A percentile compares a stretch with the other conserved stretches of the same genome.
Conservation (phyloP, 495 filamentous ascomycete species). For the Neurospora sp. region DNA sequence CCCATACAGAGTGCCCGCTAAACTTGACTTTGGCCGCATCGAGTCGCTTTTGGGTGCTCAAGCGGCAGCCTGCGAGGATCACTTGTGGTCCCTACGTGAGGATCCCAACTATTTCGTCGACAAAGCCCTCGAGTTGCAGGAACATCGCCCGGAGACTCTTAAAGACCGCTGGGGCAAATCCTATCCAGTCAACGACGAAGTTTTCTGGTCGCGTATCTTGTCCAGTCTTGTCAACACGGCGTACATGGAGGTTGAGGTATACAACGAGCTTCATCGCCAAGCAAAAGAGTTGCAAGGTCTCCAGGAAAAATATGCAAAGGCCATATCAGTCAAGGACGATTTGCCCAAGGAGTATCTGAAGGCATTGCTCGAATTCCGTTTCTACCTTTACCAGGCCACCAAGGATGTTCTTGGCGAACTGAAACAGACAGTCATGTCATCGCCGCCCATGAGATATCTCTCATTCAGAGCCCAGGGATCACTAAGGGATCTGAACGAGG, state of each 20-base stretch:
- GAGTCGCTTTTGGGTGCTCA: conserved; percentile 29
- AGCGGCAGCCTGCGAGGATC: conserved; percentile 32
- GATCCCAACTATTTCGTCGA: conserved; percentile 44
- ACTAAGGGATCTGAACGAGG: background rate
- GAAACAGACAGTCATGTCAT: conserved; percentile 12
- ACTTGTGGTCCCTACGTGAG: conserved; percentile 43
- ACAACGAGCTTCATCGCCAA: conserved; percentile 7
- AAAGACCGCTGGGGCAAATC: conserved; percentile 17
- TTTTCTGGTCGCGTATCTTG: conserved; percentile 9
- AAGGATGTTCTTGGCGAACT: conserved; percentile 24
- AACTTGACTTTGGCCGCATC: conserved; percentile 31
- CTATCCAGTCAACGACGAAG: conserved; percentile 13
- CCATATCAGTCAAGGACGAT: conserved; percentile 1
- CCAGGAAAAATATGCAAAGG: conserved; percentile 1
- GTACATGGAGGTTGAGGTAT: conserved; percentile 5
- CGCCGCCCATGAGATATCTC: conserved; percentile 26
- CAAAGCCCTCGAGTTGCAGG: conserved; percentile 20
- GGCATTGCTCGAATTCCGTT: conserved; percentile 5
- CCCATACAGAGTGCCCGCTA: conserved; percentile 33
- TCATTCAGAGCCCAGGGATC: conserved; percentile 8
- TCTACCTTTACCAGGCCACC: conserved; percentile 22
- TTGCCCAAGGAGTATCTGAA: conserved; percentile 5
- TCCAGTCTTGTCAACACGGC: conserved; percentile 4
- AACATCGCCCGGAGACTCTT: conserved; percentile 33
- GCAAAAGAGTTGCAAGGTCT: conserved; percentile 1